Evolutionary conservation across 1,139 yeast genomes (phyloP), one percentile per base, ranked within the genome.

Genomic region (Saccharomycopsis crataegensis): DNA sequence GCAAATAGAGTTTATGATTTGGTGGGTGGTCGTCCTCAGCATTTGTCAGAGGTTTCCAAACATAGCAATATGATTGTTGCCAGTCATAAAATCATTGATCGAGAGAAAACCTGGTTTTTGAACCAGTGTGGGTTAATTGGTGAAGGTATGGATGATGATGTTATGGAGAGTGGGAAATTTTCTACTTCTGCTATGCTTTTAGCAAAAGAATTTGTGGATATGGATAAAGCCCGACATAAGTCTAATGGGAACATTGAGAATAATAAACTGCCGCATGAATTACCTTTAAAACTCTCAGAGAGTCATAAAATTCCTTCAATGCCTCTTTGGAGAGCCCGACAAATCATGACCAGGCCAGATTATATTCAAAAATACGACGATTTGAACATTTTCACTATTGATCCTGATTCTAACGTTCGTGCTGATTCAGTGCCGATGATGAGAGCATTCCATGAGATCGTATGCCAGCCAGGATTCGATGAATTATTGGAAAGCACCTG

Each of bases 361-460:
- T 87, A 79, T 64, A 87, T 87, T 58, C 89, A 86, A 62, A 71
- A 66, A 32, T 86, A 84, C 64, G 96, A 87, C 64, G 80, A 84
- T 61, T 69, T 86, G 59, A 87, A 87, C 65, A 79, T 87, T 31
- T 87, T 87, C 66, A 85, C 95, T 1, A 79, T 87, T 54, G 94
- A 87, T 66, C 80, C 89, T 0, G 77, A 78, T 57, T 82, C 90
- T 0, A 74, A 83, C 56, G 96, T 87, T 2, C 71, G 86, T 43
- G 93, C 96, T 0, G 96, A 87, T 65, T 80, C 87, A 2, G 85
- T 86, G 1, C 91, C 94, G 1, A 86, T 87, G 95, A 86, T 87
- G 95, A 77, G 91, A 61, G 95, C 93, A 1, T 87, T 87, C 65
- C 81, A 85, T 57, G 95, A 87, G 62, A 84, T 87, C 53, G 86